phyloP scores from a whole-genome alignment of 441 rosid species.

The Arabidopsis lyrata region DNA sequence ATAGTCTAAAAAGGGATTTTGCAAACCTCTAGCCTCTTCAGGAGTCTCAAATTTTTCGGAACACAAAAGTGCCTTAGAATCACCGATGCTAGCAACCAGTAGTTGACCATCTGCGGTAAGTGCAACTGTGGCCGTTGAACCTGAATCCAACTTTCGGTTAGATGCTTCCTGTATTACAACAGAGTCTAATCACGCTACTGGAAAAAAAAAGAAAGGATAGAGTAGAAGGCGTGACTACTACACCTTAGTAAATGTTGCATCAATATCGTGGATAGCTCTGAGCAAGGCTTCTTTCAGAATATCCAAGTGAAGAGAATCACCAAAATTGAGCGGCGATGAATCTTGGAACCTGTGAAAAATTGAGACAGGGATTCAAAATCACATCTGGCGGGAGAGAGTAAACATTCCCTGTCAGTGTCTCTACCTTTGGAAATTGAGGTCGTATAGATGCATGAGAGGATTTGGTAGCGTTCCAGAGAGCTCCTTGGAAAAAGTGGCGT shows the following conservation, averaged over 20 bases:
- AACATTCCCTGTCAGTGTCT: no score
- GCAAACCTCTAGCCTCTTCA: conserved; percentile 81
- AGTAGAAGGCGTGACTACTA: conserved; percentile 26
- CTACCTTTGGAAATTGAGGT: no score
- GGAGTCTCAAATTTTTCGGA: conserved; percentile 79
- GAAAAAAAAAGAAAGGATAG: background rate
- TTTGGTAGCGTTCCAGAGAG: no score
- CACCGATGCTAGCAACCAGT: conserved; percentile 90
- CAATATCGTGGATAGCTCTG: conserved; percentile 88
- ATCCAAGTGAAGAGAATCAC: conserved; percentile 76
- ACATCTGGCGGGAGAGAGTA: no score
- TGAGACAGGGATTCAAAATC: no score
- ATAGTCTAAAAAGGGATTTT: background rate
- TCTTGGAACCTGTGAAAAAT: conserved; percentile 59
- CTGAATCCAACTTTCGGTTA: background rate
- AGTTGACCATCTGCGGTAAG: conserved; percentile 60
- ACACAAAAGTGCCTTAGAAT: conserved; percentile 92
- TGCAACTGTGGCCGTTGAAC: conserved; percentile 21
- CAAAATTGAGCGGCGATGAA: conserved; percentile 55
- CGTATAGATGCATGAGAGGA: no score
- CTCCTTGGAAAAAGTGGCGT: conserved; percentile 43
- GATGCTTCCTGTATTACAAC: conserved; percentile 6
- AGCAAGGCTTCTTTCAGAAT: conserved; percentile 85
- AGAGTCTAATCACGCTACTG: conserved; percentile 27
- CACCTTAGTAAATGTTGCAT: conserved; percentile 78